A percentile compares a stretch with the other conserved stretches of the same genome.
These are phyloP conservation scores for Aquilaria malaccensis DNA, from an alignment of 345 rosid species.

Conservation along the genomic window DNA sequence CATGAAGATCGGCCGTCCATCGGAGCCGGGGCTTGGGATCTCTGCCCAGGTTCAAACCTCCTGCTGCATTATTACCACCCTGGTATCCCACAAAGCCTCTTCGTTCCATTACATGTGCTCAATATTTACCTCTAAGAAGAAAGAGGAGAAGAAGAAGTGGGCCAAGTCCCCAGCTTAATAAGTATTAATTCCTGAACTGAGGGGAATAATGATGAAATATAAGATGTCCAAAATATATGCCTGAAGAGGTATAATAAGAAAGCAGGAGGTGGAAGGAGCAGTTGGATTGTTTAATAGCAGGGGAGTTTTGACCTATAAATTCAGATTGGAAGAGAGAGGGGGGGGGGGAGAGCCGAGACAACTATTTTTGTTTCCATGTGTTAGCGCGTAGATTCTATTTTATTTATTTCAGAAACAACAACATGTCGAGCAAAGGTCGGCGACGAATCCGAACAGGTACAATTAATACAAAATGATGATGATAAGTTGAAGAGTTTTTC, in stretches of 20 bases:
- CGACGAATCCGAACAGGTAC: conserved; percentile 46
- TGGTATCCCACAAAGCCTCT: conserved; percentile 21
- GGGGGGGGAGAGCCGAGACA: background rate
- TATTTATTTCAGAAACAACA: background rate
- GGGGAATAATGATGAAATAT: no score
- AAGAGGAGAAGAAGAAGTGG: background rate
- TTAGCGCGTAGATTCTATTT: background rate
- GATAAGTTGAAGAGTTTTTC: no score
- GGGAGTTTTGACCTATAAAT: background rate
- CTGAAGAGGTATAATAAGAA: no score
- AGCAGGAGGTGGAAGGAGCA: no score
- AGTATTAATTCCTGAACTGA: no score
- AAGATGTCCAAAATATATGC: no score
- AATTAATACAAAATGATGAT: background rate
- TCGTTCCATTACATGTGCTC: conserved; percentile 36
- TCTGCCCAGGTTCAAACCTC: conserved; percentile 73
- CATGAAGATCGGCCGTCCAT: conserved; percentile 69
- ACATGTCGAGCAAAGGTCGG: conserved; percentile 52
- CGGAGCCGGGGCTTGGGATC: conserved; percentile 81
- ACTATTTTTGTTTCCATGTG: background rate
- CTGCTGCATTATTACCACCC: conserved; percentile 23
- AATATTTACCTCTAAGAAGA: background rate
- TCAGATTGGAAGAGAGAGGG: background rate
- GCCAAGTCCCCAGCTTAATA: no score
- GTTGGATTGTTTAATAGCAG: background rate